Percentiles rank a stretch among this genome's conserved stretches.
Conservation (phyloP, 768 basidiomycete genomes). For the Xanthoconium purpureum region DNA sequence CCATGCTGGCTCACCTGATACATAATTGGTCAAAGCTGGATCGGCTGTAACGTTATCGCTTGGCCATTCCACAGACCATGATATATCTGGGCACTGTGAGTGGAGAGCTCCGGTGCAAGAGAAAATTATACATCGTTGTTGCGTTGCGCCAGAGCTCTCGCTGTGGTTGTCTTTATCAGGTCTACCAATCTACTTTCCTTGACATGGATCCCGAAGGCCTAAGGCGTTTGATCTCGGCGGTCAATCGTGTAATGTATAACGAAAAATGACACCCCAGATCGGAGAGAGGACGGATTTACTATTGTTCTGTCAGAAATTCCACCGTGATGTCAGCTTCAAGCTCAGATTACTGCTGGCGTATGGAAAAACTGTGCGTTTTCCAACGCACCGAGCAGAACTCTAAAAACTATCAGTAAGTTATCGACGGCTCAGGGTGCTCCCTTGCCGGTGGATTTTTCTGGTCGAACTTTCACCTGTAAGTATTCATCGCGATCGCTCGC, state of each 20-base stretch:
- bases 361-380: background rate
- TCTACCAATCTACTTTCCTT: background rate
- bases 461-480: background rate
- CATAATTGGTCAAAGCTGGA: background rate
- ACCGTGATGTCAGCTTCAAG: constrained; percentile 2
- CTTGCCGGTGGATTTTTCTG: too few species aligned
- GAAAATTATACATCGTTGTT: background rate
- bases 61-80: background rate
- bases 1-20: constrained; percentile 8
- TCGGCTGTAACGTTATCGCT: background rate
- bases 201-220: background rate
- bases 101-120: background rate
- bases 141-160: background rate
- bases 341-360: background rate
- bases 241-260: background rate
- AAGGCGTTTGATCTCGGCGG: background rate
- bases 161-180: background rate
- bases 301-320: background rate
- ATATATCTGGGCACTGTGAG: background rate
- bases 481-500: constrained; percentile 1
- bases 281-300: background rate
- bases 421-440: too few species aligned
- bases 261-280: constrained; percentile 1
- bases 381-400: constrained; percentile 6
- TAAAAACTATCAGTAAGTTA: background rate